Base-by-base conservation (phyloP, 352 stramenopile genomes). In the Vaucheria bursata region DNA sequence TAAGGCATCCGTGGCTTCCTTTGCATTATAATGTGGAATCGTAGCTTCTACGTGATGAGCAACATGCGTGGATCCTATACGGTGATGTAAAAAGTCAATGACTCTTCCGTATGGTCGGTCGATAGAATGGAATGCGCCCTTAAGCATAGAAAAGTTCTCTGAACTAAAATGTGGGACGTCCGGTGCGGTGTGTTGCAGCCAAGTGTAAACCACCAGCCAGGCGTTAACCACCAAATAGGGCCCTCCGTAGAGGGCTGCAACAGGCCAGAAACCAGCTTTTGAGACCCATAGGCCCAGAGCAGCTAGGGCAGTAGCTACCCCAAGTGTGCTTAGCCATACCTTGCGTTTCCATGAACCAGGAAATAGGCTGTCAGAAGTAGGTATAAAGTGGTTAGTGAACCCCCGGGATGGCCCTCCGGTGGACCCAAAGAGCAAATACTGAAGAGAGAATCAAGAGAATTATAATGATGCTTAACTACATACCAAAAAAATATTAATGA, bases 11-110 rank as follows among this genome's bases (percentile, higher is more conserved):
- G 94, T 97, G 12, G 94, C 94, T 78, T 93, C 90, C 52, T 94
- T 82, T n/a, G 93, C 94, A 85, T 97, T 95, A 87, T 97, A 98
- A 85, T 97, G 95, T 33, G 94, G 94, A 85, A 98, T 97, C 77
- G 92, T 93, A 84, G 88, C 93, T 79, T 85, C 79, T 2, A 85
- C 93, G 88, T 97, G 93, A 85, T 97, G 93, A 38, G 88, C 89
- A 73, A 97, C 93, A 87, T 98, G 94, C 31, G 94, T 98, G 85
- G 94, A 92, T 52, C 93, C 91, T 84, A 98, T 98, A 82, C 95
- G 93, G 89, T 98, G 94, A 82, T 97, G 88, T 65, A 97, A 88
- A 79, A 92, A 90, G 87, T 98, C 92, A 70, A 97, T 90, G 78
- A 90, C 90, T 53, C 86, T 75, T 59, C 94, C 92, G 81, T 97